Evolutionary conservation across 2,329 filamentous ascomycete genomes (phyloP), one percentile per base, ranked within the genome.

Genomic region (Fusarium multiceps): DNA sequence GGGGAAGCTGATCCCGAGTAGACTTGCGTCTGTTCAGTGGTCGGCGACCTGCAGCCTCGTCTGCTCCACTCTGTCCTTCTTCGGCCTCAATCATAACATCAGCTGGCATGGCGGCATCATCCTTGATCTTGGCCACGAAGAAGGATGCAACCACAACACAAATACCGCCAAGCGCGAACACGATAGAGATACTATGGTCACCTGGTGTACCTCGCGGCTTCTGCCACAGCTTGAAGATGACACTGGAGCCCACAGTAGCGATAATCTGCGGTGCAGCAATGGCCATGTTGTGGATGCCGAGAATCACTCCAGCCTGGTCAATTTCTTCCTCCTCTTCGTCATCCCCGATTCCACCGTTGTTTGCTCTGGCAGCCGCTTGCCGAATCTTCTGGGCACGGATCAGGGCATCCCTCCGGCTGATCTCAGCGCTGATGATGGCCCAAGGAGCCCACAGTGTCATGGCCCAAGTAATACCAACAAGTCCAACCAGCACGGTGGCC

Each of bases 281-380:
- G 18, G 94, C 91, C 82, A 98, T 95, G 79, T 98, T 98, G 83
- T 98, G 95, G 57, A 98, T 94, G 11, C 95, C 95, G 4, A 98
- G 86, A 46, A 98, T 93, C 42, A 98, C 92, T 43, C 95, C 94
- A 7, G 94, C 93, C 77, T 96, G 92, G 74, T 94, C 92, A 4
- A 88, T 84, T 41, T 88, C 85, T 27, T 88, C 85, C n/a, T 86
- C 79, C 10, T 80, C 79, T 12, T 73, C 73, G 27, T 78, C 69
- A 6, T 69, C 58, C 30, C 76, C 59, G 12, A 71, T 67, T 13
- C 43, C 58, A 25, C 40, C 41, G n/a, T 57, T 59, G 32, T 63
- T 66, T 16, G 68, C 54, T 14, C 68, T 54, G 41, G 63, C 50
- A 50, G 60, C 65, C 4, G 68, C 42, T 28, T 59, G 66, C 42